Evolutionary conservation across 495 filamentous ascomycete genomes (phyloP), one percentile per base, ranked within the genome.

Genomic region (Neurospora sp.): DNA sequence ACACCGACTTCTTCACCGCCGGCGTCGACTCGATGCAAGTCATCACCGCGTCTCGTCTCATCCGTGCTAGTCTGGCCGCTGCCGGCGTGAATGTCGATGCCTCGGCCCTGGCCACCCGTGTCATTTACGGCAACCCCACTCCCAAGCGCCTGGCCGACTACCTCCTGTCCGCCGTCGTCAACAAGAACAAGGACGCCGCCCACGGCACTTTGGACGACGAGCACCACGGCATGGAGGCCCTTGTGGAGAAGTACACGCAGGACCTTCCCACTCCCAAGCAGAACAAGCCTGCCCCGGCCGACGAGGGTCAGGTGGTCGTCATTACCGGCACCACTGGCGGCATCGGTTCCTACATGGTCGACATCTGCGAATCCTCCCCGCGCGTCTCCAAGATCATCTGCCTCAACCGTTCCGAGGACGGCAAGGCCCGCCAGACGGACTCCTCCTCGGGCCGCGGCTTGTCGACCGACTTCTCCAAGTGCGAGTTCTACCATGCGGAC

Each of bases 271-370:
- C 68, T 4, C 76, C 74, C 5, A 72, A 38, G 27, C 69, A 69
- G 44, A 71, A 79, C 69, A 82, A 82, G 69, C 75, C 80, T 4
- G 68, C 80, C 1, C 80, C 84, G 10, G 44, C 48, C 10, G 80
- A 84, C 41, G 73, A 81, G 5, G 76, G 74, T 22, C 83, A 85
- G 72, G 80, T 83, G 0, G 80, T 89, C n/a, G 71, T 90, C 22
- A 79, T 91, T 14, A 91, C 88, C 1, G 88, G 89, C 40, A 84
- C 85, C 0, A 90, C 89, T 1, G 89, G 88, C 31, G 82, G 83
- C n/a, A 74, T 91, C 8, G 89, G 89, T 5, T 86, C 83, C 2
- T 88, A 89, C 75, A 79, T 90, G 72, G 78, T 91, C 2, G 82
- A 86, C 72, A 44, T 78, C 5, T 81, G 88, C 18, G 70, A 82